Evolutionary conservation across 2,329 filamentous ascomycete species (phyloP), one percentile per base, ranked within the genome.

Genomic region (Curvularia verruculosa): DNA sequence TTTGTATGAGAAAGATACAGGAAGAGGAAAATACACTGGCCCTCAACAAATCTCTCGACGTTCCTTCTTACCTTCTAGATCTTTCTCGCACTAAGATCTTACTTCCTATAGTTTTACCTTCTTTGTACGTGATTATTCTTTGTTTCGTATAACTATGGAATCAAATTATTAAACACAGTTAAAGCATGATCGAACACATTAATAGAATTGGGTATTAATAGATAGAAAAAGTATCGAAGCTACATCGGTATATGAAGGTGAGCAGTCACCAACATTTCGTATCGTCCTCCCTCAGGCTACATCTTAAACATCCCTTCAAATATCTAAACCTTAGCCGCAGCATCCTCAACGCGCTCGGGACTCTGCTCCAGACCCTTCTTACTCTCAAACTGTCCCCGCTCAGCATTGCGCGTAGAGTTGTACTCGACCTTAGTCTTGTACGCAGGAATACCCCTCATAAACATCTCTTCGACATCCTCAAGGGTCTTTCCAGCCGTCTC

Each of bases 381-480:
- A 56, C 72, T 71, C 24, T 74, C 71, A 28, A 69, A 18, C 18
- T 64, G 60, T 8, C 70, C 68, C 5, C 55, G 53, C 59, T 73
- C 70, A 2, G 63, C 71, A 43, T 64, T 57, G 24, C 64, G 62
- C 4, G 61, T 54, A 13, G 40, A 68, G 29, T 49, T 62, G 48
- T 64, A 72, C 19, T 73, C 69, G 1, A 71, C 68, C 53, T 58
- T 64, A 1, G 75, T 79, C 73, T 81, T 83, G 87, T 87, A 89
- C 3, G 87, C 84, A 1, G 83, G 83, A 1, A 80, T 70, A 0
- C 83, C 84, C 7, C 70, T 67, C 47, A 78, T 81, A 71, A 93
- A 93, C 61, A 92, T 87, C 13, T 85, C 85, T 63, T 90, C 89
- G 74, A 92, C 87, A 71, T 93, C 89, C 70, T 93, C 90, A 1